Evolutionary conservation across 1,284 basidiomycete species (phyloP).

Genomic region (Wallemia mellicola): DNA sequence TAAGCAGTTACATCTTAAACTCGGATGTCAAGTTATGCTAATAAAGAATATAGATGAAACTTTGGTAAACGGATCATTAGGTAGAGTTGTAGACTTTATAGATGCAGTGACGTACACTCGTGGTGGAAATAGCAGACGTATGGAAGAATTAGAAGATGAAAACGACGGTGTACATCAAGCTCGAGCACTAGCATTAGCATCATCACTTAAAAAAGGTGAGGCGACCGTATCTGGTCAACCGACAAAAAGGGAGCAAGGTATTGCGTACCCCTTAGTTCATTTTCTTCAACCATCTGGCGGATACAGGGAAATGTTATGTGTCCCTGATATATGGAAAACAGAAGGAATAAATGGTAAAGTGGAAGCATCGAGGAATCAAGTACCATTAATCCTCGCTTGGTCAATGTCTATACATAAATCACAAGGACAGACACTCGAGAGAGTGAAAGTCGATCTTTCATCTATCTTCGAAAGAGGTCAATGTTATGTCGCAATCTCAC

Average conservation of each 20-base stretch:
- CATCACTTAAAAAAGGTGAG: slow-evolving; percentile 11
- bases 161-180: background rate
- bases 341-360: slow-evolving; percentile 55
- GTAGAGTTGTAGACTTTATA: slow-evolving; percentile 35
- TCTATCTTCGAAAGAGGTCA: slow-evolving; percentile 77
- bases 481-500: slow-evolving; percentile 84
- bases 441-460: slow-evolving; percentile 49
- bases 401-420: slow-evolving; percentile 87
- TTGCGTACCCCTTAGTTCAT: slow-evolving; percentile 38
- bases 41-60: slow-evolving; percentile 46
- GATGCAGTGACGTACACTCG: slow-evolving; percentile 12
- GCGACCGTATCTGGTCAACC: slow-evolving; percentile 7
- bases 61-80: slow-evolving; percentile 59
- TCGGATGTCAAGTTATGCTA: slow-evolving; percentile 32
- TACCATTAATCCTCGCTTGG: slow-evolving; percentile 63
- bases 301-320: slow-evolving; percentile 26
- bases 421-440: slow-evolving; percentile 26
- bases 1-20: slow-evolving; percentile 27
- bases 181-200: slow-evolving; percentile 10
- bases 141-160: slow-evolving; percentile 5
- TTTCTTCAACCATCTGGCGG: slow-evolving; percentile 33
- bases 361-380: slow-evolving; percentile 41
- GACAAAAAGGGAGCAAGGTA: slow-evolving; percentile 15
- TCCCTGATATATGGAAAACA: slow-evolving; percentile 49
- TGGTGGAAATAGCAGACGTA: background rate